Percentiles rank a stretch among this genome's conserved stretches.
Conservation (phyloP, 2,329 filamentous ascomycete genomes). For the Verticillium longisporum region DNA sequence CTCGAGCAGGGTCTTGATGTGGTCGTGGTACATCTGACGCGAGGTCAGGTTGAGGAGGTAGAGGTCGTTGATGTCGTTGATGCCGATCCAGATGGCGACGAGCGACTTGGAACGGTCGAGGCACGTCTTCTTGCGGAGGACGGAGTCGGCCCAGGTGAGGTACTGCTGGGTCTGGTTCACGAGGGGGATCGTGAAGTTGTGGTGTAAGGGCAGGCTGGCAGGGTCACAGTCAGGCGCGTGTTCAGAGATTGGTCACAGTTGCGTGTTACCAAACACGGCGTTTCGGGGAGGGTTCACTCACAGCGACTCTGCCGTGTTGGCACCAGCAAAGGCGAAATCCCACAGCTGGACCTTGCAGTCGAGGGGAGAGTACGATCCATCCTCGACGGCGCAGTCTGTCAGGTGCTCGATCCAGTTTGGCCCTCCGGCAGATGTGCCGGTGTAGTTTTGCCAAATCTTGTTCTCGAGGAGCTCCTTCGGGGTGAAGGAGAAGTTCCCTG, state of each 20-base stretch:
- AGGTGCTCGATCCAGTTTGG: constrained; percentile 49
- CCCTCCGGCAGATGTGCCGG: constrained; percentile 35
- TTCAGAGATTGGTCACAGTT: too few relatives aligned
- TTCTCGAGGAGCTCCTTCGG: constrained; percentile 33
- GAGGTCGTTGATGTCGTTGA: constrained; percentile 49
- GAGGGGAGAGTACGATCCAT: constrained; percentile 32
- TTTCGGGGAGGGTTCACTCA: constrained; percentile 12
- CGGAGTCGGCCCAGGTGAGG: constrained; percentile 32
- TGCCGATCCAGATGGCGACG: constrained; percentile 46
- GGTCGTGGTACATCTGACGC: constrained; percentile 19
- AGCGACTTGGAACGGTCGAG: constrained; percentile 30
- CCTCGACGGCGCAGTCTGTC: constrained; percentile 39
- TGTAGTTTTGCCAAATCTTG: constrained; percentile 45
- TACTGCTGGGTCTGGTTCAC: constrained; percentile 44
- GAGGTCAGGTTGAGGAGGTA: not conserved
- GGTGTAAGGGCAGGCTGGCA: constrained; percentile 38
- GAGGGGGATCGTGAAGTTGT: constrained; percentile 40
- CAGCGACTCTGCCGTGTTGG: constrained; percentile 37
- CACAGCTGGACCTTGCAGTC: constrained; percentile 41
- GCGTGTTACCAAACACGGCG: not conserved
- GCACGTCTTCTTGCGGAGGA: constrained; percentile 19
- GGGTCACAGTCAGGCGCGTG: too few relatives aligned
- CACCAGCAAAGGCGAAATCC: constrained; percentile 50
- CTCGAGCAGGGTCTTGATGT: constrained; percentile 40
- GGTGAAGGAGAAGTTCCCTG: constrained; percentile 32